Evolutionary conservation across 2,329 filamentous ascomycete genomes (phyloP).

Genomic region (Mycosphaerella sp.): DNA sequence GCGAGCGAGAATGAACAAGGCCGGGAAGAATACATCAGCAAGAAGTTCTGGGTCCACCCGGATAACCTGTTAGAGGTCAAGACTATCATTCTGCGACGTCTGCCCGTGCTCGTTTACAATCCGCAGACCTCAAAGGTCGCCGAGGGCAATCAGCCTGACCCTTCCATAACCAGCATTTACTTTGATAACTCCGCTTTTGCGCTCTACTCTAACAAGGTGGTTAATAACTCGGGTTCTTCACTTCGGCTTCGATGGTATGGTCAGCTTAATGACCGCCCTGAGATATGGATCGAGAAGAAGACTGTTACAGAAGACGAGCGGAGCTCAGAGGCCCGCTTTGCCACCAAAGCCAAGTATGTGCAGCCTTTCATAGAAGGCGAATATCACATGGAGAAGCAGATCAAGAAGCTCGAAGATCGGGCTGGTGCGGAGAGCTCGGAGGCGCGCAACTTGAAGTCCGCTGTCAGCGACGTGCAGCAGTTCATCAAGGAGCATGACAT

Average conservation of each 20-base stretch:
- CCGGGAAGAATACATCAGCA: slow-evolving; percentile 29
- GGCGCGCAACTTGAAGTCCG: slow-evolving; percentile 62
- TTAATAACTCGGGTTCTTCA: slow-evolving; percentile 69
- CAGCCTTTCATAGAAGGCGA: slow-evolving; percentile 78
- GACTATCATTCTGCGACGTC: slow-evolving; percentile 82
- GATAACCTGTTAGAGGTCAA: slow-evolving; percentile 97
- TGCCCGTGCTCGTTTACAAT: slow-evolving; percentile 91
- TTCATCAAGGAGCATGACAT: slow-evolving; percentile 73
- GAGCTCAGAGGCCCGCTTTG: slow-evolving; percentile 72
- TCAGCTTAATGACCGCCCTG: slow-evolving; percentile 67
- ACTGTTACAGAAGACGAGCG: slow-evolving; percentile 67
- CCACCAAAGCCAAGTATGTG: slow-evolving; percentile 91
- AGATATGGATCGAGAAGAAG: slow-evolving; percentile 87
- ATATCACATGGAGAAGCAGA: slow-evolving; percentile 85
- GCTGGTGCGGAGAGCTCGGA: slow-evolving; percentile 61
- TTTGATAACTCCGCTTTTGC: slow-evolving; percentile 85
- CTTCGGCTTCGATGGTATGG: slow-evolving; percentile 89
- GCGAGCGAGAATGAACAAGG: slow-evolving; percentile 19
- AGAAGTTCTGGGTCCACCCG: slow-evolving; percentile 75
- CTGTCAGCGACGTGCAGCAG: slow-evolving; percentile 68
- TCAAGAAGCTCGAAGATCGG: slow-evolving; percentile 75
- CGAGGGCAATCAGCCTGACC: slow-evolving; percentile 70
- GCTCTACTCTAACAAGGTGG: slow-evolving; percentile 80
- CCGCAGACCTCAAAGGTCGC: slow-evolving; percentile 75
- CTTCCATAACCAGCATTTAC: slow-evolving; percentile 90